These are phyloP conservation scores for Steccherinum ochraceum DNA, from an alignment of 768 basidiomycete species.

Conservation along the genomic window DNA sequence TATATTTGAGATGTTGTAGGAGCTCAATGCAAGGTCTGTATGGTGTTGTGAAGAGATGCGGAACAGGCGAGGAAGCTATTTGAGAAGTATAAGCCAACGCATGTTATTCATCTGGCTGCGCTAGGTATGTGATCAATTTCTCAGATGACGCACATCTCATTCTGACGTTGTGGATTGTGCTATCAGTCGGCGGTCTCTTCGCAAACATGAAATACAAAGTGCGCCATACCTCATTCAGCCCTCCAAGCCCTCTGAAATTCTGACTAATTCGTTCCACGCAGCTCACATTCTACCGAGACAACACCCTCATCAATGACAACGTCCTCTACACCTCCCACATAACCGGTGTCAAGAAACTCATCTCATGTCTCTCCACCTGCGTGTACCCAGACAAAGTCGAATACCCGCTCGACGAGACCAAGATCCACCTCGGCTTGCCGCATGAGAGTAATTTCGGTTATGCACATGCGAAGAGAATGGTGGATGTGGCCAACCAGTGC, in stretches of 20 bases:
- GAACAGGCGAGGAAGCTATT: conserved; percentile 67
- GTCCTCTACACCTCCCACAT: conserved; percentile 73
- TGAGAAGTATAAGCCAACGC: conserved; percentile 88
- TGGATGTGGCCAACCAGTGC: conserved; percentile 93
- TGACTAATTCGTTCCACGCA: conserved; percentile 21
- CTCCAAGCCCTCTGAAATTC: background rate
- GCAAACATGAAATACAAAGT: conserved; percentile 95
- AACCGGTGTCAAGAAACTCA: conserved; percentile 64
- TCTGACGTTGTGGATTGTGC: background rate
- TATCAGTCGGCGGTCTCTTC: conserved; percentile 86
- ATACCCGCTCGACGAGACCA: conserved; percentile 89
- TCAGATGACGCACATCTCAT: background rate
- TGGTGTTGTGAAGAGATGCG: conserved; percentile 45
- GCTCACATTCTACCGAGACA: conserved; percentile 91
- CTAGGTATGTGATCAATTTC: conserved; percentile 49
- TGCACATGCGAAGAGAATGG: conserved; percentile 91
- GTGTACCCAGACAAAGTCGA: conserved; percentile 95
- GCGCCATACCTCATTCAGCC: conserved; percentile 7
- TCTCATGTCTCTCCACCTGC: conserved; percentile 95
- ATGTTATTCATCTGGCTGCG: conserved; percentile 95
- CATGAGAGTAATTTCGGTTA: conserved; percentile 97
- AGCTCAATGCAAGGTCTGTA: background rate
- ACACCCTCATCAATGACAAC: conserved; percentile 93
- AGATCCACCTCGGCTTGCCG: conserved; percentile 88
- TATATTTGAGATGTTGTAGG: background rate